Percentiles rank a stretch among this genome's conserved stretches.
Evolutionary conservation across 139 green algal species (phyloP).

Genomic region (Spirogloea muscicola): DNA sequence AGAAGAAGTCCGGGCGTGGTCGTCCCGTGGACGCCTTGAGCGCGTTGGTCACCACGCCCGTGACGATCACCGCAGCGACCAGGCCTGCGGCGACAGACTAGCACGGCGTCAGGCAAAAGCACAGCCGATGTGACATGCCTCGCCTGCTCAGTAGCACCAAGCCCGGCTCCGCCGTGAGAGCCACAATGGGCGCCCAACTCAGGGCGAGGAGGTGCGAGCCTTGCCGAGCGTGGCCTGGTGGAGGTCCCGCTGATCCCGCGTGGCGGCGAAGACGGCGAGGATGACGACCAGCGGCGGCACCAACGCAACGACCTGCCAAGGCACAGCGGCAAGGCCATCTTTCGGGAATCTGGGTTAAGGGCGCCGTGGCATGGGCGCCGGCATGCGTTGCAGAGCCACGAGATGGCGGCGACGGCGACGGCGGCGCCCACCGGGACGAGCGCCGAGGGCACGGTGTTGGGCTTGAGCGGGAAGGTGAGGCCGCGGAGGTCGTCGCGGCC

Average conservation of each 20-base stretch:
- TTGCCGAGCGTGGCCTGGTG: conserved; percentile 23
- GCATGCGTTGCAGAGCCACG: not conserved
- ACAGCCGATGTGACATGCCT: not conserved
- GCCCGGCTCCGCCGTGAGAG: not conserved
- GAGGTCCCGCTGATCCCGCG: conserved; percentile 11
- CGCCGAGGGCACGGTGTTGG: conserved; percentile 21
- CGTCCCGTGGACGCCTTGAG: conserved; percentile 22
- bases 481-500: conserved; percentile 7
- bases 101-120: not conserved
- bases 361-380: not conserved
- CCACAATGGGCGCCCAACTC: not conserved
- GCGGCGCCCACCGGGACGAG: conserved; percentile 6
- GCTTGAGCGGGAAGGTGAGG: conserved; percentile 21
- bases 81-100: conserved; percentile 4
- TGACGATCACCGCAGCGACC: not conserved
- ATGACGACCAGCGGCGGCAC: conserved; percentile 10
- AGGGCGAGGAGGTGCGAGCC: not conserved
- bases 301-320: conserved; percentile 23
- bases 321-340: not conserved
- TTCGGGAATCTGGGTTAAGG: not conserved
- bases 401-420: not conserved
- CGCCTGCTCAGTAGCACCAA: not conserved
- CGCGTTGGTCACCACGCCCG: conserved; percentile 20
- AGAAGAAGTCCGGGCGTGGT: conserved; percentile 30
- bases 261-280: conserved; percentile 6